Base-by-base conservation (phyloP, 2,329 filamentous ascomycete species). In the Taxawa tesnikishii region DNA sequence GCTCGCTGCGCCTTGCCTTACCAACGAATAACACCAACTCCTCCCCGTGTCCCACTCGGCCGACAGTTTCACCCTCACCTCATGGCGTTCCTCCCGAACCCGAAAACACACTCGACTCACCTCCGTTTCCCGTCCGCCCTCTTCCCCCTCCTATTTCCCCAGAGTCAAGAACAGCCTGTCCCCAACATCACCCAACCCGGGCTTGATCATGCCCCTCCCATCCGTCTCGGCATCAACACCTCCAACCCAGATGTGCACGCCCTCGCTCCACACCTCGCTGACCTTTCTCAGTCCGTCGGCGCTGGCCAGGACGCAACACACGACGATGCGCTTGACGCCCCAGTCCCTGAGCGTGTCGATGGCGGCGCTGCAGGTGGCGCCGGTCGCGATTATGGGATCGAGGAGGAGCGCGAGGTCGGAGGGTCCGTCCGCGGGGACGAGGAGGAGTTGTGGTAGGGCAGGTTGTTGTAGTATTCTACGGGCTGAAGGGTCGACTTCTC, bases 391-490 rank as follows among this genome's bases (percentile, higher is more conserved):
- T 45, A 96, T 74, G 3, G 88, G 90, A 52, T 96, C 88, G 29
- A 94, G 72, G 33, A 94, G 65, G 50, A 94, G 81, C 37, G 85
- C 85, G 9, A 94, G 66, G 14, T 71, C 66, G 2, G 72, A 58
- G 10, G 30, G 14, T 50, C 49, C n/a, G 43, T 35, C n/a, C 39
- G 31, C 4, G 51, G 40, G 1, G 63, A 55, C 3, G 59, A 51
- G 19, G 58, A 64, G 3, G 42, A 36, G 24, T 45, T 49, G 59
- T 83, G 79, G 59, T 83, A 79, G 21, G 85, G 85, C 13, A 94
- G 76, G 59, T 94, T 94, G 67, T 94, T 94, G 71, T 94, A 94
- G 70, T 94, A 94, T 60, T 94, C 87, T 37, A 94, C 87, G 3
- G 87, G 84, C 48, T 84, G 75, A 35, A 94, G 76, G 27, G 83